Evolutionary conservation across 768 basidiomycete species (phyloP).

Genomic region (Lactarius tabidus): DNA sequence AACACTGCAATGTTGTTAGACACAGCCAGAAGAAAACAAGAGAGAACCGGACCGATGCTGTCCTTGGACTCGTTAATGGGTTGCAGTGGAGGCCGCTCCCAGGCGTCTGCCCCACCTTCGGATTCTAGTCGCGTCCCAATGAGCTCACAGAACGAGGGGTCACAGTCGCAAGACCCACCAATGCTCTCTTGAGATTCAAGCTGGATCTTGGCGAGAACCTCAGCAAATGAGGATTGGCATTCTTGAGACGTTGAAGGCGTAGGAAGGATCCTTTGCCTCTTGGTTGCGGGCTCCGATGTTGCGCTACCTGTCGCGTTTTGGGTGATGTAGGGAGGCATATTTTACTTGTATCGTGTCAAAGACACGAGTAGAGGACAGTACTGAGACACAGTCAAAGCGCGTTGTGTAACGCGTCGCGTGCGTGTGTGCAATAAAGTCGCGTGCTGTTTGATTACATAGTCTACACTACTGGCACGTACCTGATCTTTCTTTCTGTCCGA

Average conservation of each 20-base stretch:
- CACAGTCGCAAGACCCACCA: conserved; percentile 10
- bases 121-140: conserved; percentile 41
- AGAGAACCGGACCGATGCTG: conserved; percentile 53
- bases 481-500: no score
- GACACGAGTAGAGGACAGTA: no score
- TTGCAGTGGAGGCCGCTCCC: conserved; percentile 61
- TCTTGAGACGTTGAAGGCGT: conserved; percentile 25
- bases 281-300: conserved; percentile 30
- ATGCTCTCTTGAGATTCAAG: conserved; percentile 30
- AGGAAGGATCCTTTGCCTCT: conserved; percentile 34
- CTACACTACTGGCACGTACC: no score
- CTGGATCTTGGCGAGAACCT: conserved; percentile 38
- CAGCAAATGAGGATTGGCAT: conserved; percentile 36
- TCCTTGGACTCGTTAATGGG: conserved; percentile 57
- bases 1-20: conserved; percentile 53
- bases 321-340: neutral
- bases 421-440: no score
- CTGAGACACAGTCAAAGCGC: no score
- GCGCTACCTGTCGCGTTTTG: conserved; percentile 12
- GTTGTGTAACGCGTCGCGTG: no score
- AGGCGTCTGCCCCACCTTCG: conserved; percentile 74
- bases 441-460: no score
- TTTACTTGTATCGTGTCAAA: no score
- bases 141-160: neutral
- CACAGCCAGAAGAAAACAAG: neutral